Base-by-base conservation (phyloP, 495 filamentous ascomycete genomes). In the Platismatia glauca region DNA sequence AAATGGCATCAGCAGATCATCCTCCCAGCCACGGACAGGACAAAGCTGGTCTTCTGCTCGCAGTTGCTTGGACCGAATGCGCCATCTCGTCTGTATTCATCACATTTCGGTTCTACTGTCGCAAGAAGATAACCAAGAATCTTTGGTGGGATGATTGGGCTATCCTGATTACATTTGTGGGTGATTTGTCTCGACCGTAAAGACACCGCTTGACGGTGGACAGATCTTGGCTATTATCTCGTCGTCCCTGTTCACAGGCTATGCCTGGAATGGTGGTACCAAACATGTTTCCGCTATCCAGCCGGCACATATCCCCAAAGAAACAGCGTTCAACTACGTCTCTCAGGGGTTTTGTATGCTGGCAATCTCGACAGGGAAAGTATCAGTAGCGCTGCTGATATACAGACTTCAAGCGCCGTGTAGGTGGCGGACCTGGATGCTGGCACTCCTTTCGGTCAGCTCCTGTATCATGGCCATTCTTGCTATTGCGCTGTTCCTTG, bases 331-430 rank as follows among this genome's bases (percentile, higher is more conserved):
- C 4, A 59, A 41, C 18, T 13, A 20, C 24, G 0, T 60, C 22
- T 31, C 58, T 15, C 22, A 31, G 24, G 58, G 8, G 11, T 60
- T 33, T n/a, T 41, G 29, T 31, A 60, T 60, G 2, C 5, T 29
- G 2, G 43, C 35, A 22, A 11, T 46, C 20, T 60, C 38, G 16
- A 44, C 20, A 12, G 58, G 58, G 24, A 60, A 60, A 33, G 31
- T 60, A 15, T 60, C 38, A 33, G 43, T 60, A 41, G 38, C 43
- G 4, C 11, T 60, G 12, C 43, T 60, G 9, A 60, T 48, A n/a
- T 46, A 44, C 9, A 37, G 39, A 48, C 15, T 60, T 5, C 38
- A 44, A 46, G 38, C 31, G n/a, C 38, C 38, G 22, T 15, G 39
- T n/a, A 60, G 6, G 22, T 46, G 39, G 38, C 38, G 43, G 22